Base-by-base conservation (phyloP, 768 basidiomycete genomes). In the Auricularia sp. region DNA sequence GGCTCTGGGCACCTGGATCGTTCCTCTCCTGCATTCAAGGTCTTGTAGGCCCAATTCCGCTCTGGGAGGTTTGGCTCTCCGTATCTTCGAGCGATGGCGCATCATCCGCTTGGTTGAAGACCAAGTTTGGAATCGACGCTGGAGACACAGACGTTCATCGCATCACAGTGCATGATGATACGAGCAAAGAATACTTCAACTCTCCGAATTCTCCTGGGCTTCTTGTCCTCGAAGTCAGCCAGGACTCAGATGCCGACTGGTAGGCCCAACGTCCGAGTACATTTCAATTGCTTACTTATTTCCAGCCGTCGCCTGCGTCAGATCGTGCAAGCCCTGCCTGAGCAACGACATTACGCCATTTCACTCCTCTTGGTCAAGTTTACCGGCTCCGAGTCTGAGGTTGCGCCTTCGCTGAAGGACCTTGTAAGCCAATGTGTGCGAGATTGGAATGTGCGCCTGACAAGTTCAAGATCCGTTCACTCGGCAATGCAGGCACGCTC, bases 61-160 rank as follows among this genome's bases (percentile, higher is more conserved):
- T 76, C 64, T 90, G 88, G 86, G 78, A 80, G 33, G 73, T 84
- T 45, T 91, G 89, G 90, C 71, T 92, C n/a, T 89, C 89, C 2
- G 78, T 84, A 69, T 90, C 91, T 70, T 82, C 84, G 13, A 85
- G 85, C 65, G 84, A 80, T 68, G 88, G 90, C 69, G 83, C 82
- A 21, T 91, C 89, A 7, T 88, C 89, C 3, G 89, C 90, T 45
- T 92, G 90, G 90, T 69, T 91, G 51, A 85, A 90, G 70, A 79
- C 80, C 68, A 92, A 92, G 73, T 90, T 92, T 66, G 80, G 86
- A 67, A 79, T 90, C 10, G 56, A 59, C 4, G 8, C 24, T 59
- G 21, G 87, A 0, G 72, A 76, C 5, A 86, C 86, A 2, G 88
- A 88, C 2, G 66, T 90, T 68, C 67, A 11, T 61, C 71, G 14